Evolutionary conservation across 2,329 filamentous ascomycete species (phyloP).

Genomic region (Fusarium anthophilum): DNA sequence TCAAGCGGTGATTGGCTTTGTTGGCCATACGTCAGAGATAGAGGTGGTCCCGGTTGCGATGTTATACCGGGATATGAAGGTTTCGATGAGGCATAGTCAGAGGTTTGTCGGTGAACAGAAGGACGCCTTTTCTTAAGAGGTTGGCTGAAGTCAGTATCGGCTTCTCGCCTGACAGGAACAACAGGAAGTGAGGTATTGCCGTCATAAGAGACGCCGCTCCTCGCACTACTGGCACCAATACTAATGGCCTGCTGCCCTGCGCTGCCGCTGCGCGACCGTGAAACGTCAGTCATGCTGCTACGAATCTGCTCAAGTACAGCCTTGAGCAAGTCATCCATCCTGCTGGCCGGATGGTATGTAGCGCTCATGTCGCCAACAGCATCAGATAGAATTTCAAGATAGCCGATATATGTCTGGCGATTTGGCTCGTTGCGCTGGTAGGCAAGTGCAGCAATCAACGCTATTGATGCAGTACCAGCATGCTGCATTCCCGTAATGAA

Average conservation of each 20-base stretch:
- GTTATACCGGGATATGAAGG: constrained; percentile 41
- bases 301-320: constrained; percentile 61
- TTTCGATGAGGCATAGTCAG: constrained; percentile 45
- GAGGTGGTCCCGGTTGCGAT: constrained; percentile 31
- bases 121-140: constrained; percentile 46
- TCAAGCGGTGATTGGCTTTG: constrained; percentile 38
- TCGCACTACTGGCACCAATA: background rate
- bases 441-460: constrained; percentile 60
- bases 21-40: constrained; percentile 20
- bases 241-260: constrained; percentile 9
- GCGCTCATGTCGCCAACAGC: constrained; percentile 63
- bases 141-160: constrained; percentile 39
- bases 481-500: constrained; percentile 63
- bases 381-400: constrained; percentile 62
- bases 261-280: constrained; percentile 34
- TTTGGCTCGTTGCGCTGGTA: constrained; percentile 50
- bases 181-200: constrained; percentile 36
- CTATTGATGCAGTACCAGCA: constrained; percentile 63
- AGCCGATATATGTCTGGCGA: constrained; percentile 52
- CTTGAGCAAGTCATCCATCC: constrained; percentile 62
- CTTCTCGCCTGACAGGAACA: constrained; percentile 46
- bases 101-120: constrained; percentile 41
- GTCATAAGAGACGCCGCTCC: constrained; percentile 17
- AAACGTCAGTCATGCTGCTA: constrained; percentile 40
- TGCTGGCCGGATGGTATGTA: constrained; percentile 62